phyloP scores from a whole-genome alignment of 2,329 filamentous ascomycete genomes.

The Fusarium austroafricanum region DNA sequence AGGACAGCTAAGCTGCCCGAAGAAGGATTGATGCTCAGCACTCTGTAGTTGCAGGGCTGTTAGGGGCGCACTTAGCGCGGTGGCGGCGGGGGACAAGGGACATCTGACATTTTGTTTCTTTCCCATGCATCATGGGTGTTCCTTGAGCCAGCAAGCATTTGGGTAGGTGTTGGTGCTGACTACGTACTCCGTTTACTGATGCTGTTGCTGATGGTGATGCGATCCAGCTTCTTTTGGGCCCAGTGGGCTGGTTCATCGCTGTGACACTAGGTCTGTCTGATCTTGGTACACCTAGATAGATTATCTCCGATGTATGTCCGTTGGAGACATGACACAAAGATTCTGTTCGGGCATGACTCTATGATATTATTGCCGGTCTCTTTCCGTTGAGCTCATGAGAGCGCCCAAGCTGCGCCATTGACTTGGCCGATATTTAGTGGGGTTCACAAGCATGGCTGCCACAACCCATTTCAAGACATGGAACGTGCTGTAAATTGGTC shows the following conservation, averaged over 20 bases:
- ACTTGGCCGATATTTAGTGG: constrained; percentile 9
- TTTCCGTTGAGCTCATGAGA: not conserved
- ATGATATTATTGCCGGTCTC: not conserved
- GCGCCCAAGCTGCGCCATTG: not conserved
- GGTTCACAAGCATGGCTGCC: not conserved
- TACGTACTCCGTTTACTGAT: not conserved
- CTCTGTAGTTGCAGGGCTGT: constrained; percentile 32
- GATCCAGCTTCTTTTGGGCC: not conserved
- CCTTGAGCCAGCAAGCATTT: constrained; percentile 5
- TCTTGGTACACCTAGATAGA: constrained; percentile 18
- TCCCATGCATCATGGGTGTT: constrained; percentile 8
- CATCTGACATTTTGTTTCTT: constrained; percentile 33
- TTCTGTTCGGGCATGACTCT: not conserved
- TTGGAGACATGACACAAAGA: constrained; percentile 1
- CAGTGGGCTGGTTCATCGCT: not conserved
- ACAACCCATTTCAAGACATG: constrained; percentile 9
- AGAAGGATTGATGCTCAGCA: constrained; percentile 25
- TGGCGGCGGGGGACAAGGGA: constrained; percentile 28
- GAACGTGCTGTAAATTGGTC: not conserved
- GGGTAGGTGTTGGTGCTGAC: not conserved
- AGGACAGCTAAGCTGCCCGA: constrained; percentile 20
- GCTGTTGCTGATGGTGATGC: not conserved
- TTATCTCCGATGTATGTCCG: constrained; percentile 25
- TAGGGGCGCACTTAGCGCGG: constrained; percentile 35
- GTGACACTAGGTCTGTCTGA: not conserved